phyloP scores from a whole-genome alignment of 805 yeast species.

The Saturnispora bothae region DNA sequence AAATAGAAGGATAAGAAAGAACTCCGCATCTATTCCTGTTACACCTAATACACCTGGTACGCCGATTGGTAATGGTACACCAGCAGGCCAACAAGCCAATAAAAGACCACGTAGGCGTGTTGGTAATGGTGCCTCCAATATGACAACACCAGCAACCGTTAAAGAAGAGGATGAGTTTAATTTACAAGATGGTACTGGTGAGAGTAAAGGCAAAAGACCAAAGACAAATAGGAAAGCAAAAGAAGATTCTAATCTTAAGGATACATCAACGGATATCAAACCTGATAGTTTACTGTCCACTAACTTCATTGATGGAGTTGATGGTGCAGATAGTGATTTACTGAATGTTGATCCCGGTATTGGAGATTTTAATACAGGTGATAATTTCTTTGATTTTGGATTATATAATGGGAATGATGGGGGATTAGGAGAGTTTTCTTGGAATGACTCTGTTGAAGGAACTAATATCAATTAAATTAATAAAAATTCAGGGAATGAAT shows the following conservation, averaged over 20 bases:
- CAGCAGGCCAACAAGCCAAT: conserved; percentile 1
- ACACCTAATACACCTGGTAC: conserved; percentile 26
- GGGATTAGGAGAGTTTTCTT: conserved; percentile 19
- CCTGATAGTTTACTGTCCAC: not conserved
- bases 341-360: conserved; percentile 37
- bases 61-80: conserved; percentile 12
- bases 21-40: conserved; percentile 23
- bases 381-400: conserved; percentile 25
- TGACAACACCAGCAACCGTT: conserved; percentile 20
- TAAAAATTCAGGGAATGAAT: not conserved
- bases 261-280: not conserved
- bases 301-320: conserved; percentile 25
- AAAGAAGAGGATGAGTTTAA: conserved; percentile 20
- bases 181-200: conserved; percentile 6
- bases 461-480: conserved; percentile 3
- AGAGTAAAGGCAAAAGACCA: not conserved
- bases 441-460: conserved; percentile 34
- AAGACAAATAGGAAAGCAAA: not conserved
- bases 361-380: conserved; percentile 24
- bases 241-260: not conserved
- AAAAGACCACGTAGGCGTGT: conserved; percentile 16
- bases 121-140: conserved; percentile 12
- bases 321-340: conserved; percentile 28
- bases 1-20: conserved; percentile 19
- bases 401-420: conserved; percentile 26